These are phyloP conservation scores for Xerocomus brunneocitrinus DNA, from an alignment of 768 basidiomycete genomes.

Conservation along the genomic window DNA sequence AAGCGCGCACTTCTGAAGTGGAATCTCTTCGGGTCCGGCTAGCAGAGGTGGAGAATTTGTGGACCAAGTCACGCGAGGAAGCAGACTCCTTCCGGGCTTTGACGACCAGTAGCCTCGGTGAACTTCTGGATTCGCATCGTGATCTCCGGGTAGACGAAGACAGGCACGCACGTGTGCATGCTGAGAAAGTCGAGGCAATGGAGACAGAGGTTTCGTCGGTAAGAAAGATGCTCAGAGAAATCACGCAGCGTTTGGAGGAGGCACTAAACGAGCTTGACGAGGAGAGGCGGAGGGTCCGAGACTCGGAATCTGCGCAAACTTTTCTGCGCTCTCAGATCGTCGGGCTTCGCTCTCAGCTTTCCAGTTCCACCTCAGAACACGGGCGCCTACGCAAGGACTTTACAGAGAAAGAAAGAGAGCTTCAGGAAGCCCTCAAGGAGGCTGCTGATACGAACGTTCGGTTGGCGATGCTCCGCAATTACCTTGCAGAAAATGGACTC, in stretches of 20 bases:
- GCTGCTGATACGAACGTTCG: constrained; percentile 68
- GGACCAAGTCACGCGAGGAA: constrained; percentile 90
- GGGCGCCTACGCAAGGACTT: constrained; percentile 70
- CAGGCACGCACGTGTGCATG: constrained; percentile 65
- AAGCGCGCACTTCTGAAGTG: constrained; percentile 66
- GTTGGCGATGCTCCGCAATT: constrained; percentile 73
- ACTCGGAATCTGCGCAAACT: constrained; percentile 61
- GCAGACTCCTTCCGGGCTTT: constrained; percentile 85
- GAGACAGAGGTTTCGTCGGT: constrained; percentile 74
- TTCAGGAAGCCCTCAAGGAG: constrained; percentile 61
- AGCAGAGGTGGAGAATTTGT: constrained; percentile 81
- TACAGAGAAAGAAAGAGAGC: constrained; percentile 56
- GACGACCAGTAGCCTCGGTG: constrained; percentile 81
- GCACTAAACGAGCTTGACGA: constrained; percentile 58
- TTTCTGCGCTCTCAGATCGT: constrained; percentile 68
- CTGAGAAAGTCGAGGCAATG: constrained; percentile 77
- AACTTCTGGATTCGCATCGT: constrained; percentile 83
- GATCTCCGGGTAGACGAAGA: constrained; percentile 84
- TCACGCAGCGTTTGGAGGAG: constrained; percentile 66
- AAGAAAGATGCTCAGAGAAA: constrained; percentile 76
- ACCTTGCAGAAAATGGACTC: constrained; percentile 87
- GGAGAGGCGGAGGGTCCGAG: constrained; percentile 61
- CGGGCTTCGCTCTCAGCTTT: constrained; percentile 69
- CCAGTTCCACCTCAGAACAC: constrained; percentile 60
- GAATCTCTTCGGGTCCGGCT: constrained; percentile 64